phyloP scores from a whole-genome alignment of 2,329 filamentous ascomycete species.

The Ascochyta rabiei region DNA sequence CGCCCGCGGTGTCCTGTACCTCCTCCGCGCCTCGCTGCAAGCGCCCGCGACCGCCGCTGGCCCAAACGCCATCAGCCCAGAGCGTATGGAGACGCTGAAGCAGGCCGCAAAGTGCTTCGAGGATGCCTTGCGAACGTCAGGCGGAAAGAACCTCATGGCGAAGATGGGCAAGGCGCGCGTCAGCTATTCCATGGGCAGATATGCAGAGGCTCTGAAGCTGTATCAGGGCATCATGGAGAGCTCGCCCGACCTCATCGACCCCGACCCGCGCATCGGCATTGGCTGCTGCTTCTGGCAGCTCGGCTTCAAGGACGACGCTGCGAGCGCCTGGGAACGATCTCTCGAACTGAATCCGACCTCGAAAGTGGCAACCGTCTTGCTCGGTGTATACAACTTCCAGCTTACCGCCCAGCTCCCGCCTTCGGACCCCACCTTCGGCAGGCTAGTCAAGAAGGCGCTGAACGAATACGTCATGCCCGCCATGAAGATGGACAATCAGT shows the following conservation, averaged over 20 bases:
- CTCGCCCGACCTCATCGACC: constrained; percentile 86
- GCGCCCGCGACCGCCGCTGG: constrained; percentile 72
- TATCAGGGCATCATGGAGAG: constrained; percentile 89
- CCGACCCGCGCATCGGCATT: constrained; percentile 93
- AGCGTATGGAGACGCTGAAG: constrained; percentile 78
- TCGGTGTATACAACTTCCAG: constrained; percentile 89
- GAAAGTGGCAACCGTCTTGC: constrained; percentile 86
- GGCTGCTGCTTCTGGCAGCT: constrained; percentile 98
- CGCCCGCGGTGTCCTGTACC: constrained; percentile 84
- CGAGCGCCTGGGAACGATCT: constrained; percentile 85
- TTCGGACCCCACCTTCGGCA: constrained; percentile 82
- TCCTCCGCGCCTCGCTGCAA: constrained; percentile 85
- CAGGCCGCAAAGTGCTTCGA: constrained; percentile 93
- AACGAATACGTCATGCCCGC: constrained; percentile 92
- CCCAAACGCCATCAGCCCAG: constrained; percentile 68
- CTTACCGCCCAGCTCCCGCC: constrained; percentile 81
- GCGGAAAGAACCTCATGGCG: constrained; percentile 89
- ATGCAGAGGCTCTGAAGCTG: constrained; percentile 77
- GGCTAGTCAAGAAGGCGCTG: constrained; percentile 90
- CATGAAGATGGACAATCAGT: constrained; percentile 90
- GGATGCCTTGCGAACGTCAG: constrained; percentile 84
- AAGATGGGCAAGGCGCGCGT: constrained; percentile 87
- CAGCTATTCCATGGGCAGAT: constrained; percentile 84
- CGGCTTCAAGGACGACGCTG: constrained; percentile 91
- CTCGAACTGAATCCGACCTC: constrained; percentile 82